Percentiles rank a stretch among this genome's conserved stretches.
phyloP scores from a whole-genome alignment of 2,329 filamentous ascomycete species.

The Phaeoacremonium minimum region DNA sequence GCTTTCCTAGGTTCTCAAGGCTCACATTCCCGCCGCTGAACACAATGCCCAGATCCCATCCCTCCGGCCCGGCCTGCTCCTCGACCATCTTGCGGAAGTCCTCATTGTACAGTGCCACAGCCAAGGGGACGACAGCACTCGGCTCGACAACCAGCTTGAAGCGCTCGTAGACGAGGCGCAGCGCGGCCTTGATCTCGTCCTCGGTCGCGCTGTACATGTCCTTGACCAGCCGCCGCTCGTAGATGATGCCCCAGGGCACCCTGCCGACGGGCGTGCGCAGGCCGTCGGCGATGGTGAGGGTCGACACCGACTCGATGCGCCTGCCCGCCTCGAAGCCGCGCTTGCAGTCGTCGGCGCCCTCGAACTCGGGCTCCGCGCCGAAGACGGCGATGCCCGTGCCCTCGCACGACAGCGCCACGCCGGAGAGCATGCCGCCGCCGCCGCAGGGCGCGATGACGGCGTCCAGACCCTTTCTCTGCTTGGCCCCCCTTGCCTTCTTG shows the following conservation, averaged over 20 bases:
- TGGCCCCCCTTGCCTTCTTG: conserved; percentile 5
- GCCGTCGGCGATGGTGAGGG: conserved; percentile 84
- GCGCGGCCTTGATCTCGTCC: conserved; percentile 72
- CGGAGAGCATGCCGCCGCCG: conserved; percentile 83
- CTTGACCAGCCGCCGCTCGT: conserved; percentile 63
- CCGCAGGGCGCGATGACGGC: conserved; percentile 80
- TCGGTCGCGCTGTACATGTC: conserved; percentile 74
- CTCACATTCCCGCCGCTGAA: conserved; percentile 58
- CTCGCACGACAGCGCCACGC: conserved; percentile 72
- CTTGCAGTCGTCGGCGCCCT: conserved; percentile 80
- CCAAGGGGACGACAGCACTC: conserved; percentile 77
- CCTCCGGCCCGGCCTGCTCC: conserved; percentile 62
- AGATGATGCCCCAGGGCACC: conserved; percentile 74
- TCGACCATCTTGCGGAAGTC: conserved; percentile 72
- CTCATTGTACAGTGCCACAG: conserved; percentile 79
- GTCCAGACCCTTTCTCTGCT: conserved; percentile 41
- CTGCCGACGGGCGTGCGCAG: conserved; percentile 76
- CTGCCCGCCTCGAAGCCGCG: conserved; percentile 61
- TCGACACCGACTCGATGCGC: conserved; percentile 65
- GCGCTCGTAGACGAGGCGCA: conserved; percentile 77
- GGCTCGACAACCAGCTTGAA: conserved; percentile 92
- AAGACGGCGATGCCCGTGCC: conserved; percentile 74
- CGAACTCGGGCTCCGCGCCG: conserved; percentile 77
- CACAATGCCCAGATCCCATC: conserved; percentile 67
- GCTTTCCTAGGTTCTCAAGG: conserved; percentile 45